These are phyloP conservation scores for Fraxinus ornus DNA, from an alignment of 305 asterid genomes.

Conservation along the genomic window DNA sequence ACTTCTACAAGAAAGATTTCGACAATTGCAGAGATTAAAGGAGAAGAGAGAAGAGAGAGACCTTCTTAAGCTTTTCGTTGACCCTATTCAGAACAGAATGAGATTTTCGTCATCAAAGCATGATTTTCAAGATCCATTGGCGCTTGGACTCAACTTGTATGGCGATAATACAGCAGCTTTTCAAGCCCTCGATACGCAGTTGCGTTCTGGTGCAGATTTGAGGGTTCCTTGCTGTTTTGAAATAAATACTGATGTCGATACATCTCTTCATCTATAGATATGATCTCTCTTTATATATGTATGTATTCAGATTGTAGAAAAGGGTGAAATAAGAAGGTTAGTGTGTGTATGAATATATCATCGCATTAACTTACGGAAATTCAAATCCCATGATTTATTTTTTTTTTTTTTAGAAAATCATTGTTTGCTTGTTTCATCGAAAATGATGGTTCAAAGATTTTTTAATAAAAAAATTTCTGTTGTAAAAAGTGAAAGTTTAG, in stretches of 20 bases:
- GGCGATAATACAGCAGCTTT: neutral
- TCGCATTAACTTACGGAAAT: no score
- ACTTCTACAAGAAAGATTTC: constrained; percentile 49
- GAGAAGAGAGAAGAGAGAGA: constrained; percentile 45
- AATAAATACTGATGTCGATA: constrained; percentile 38
- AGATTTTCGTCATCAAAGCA: neutral
- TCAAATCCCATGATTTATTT: neutral
- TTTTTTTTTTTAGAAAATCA: no score
- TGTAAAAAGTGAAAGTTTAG: no score
- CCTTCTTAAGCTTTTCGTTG: constrained; percentile 9
- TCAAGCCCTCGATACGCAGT: constrained; percentile 1
- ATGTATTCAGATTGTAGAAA: neutral
- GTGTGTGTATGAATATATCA: neutral
- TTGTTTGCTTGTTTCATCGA: neutral
- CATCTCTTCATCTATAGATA: constrained; percentile 49
- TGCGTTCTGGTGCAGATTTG: constrained; percentile 10
- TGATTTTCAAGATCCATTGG: constrained; percentile 31
- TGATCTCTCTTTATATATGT: no score
- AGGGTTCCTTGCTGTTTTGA: constrained; percentile 24
- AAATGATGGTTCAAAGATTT: no score
- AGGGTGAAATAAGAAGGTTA: neutral
- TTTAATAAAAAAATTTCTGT: no score
- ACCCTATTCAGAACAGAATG: constrained; percentile 12
- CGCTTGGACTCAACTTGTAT: constrained; percentile 37
- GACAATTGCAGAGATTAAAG: constrained; percentile 45